Evolutionary conservation across 257 asterid species (phyloP).

Genomic region (Mitragyna speciosa): DNA sequence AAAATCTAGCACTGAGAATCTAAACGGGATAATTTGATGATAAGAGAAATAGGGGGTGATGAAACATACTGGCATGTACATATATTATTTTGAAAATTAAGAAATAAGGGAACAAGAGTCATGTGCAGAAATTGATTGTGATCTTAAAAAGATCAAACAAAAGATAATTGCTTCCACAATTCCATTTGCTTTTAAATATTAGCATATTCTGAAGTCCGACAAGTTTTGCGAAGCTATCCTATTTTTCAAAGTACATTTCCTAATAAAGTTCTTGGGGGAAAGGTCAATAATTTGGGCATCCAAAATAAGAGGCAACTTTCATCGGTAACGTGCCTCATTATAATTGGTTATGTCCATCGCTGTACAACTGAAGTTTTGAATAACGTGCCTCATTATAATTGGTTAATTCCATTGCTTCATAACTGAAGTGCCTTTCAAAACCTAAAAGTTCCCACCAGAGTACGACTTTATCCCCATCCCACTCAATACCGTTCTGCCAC

Average conservation of each 20-base stretch:
- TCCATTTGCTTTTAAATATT: background rate
- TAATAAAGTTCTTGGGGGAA: background rate
- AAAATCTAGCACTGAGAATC: too few relatives aligned
- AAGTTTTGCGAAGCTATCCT: background rate
- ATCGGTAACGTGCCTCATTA: background rate
- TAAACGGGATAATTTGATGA: background rate
- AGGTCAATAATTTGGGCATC: background rate
- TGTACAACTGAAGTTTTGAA: conserved; percentile 5
- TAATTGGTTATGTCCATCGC: conserved; percentile 6
- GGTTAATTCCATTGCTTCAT: conserved; percentile 1
- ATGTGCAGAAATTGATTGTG: background rate
- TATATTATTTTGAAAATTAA: background rate
- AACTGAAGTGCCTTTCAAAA: conserved; percentile 11
- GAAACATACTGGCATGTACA: background rate
- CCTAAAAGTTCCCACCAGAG: conserved; percentile 21
- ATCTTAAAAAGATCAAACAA: background rate
- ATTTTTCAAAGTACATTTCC: conserved; percentile 12
- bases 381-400: background rate
- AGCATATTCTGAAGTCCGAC: background rate
- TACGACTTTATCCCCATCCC: conserved; percentile 18
- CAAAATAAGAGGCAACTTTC: background rate
- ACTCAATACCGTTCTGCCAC: conserved; percentile 29
- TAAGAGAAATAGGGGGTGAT: background rate
- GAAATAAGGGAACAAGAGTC: background rate
- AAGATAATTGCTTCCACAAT: background rate